phyloP scores from a whole-genome alignment of 2,329 filamentous ascomycete species.

The Shiraia bambusicola region DNA sequence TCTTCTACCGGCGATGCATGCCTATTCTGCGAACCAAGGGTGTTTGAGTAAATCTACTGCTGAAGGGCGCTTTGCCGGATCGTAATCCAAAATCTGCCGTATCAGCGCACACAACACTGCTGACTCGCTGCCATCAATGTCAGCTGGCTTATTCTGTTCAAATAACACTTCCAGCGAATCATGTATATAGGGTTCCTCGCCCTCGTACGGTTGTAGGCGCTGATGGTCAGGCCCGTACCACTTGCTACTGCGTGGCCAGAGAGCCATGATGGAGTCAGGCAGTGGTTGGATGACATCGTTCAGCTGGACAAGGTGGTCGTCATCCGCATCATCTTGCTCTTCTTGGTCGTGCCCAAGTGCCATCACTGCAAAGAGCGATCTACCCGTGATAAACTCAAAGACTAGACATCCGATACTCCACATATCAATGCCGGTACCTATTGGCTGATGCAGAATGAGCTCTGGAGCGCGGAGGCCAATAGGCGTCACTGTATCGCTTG shows the following conservation, averaged over 20 bases:
- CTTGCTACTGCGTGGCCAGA: conserved; percentile 27
- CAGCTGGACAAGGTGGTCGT: conserved; percentile 32
- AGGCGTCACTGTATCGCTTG: conserved; percentile 23
- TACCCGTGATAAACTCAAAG: conserved; percentile 35
- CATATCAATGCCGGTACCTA: conserved; percentile 38
- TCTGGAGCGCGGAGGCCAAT: conserved; percentile 32
- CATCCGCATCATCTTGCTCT: conserved; percentile 25
- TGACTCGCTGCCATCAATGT: conserved; percentile 29
- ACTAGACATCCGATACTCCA: conserved; percentile 40
- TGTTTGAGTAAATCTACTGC: conserved; percentile 28
- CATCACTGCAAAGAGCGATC: conserved; percentile 20
- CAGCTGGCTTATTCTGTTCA: conserved; percentile 22
- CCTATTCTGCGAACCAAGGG: conserved; percentile 34
- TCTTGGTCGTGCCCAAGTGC: conserved; percentile 17
- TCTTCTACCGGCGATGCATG: too few relatives aligned
- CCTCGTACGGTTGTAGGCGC: conserved; percentile 21
- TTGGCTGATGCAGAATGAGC: conserved; percentile 31
- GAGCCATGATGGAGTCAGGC: conserved; percentile 25
- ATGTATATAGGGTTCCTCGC: conserved; percentile 8
- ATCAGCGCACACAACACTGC: conserved; percentile 26
- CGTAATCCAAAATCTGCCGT: conserved; percentile 33
- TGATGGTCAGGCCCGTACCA: conserved; percentile 27
- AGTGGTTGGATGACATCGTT: conserved; percentile 26
- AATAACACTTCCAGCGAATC: conserved; percentile 25
- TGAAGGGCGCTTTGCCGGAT: conserved; percentile 29